Evolutionary conservation across 1,284 basidiomycete genomes (phyloP), one percentile per base, ranked within the genome.

Genomic region (Ganoderma multipileum): DNA sequence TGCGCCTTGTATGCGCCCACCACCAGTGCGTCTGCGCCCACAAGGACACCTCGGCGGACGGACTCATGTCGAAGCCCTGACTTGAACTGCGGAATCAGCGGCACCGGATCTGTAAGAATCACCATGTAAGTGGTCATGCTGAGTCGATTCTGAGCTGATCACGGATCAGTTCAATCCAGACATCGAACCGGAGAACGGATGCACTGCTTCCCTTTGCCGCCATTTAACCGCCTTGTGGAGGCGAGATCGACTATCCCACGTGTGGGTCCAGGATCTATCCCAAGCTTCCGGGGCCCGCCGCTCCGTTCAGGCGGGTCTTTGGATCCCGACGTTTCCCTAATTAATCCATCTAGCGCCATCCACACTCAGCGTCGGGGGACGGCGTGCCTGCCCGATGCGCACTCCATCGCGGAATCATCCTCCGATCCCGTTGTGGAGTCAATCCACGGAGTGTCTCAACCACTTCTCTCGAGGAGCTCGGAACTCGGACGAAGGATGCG

Each of bases 201-300:
- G 58, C 58, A 41, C 58, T 23, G 58, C 58, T 59, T 57, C 11
- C 33, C 20, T 57, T 59, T 41, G n/a, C 38, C 38, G 36, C 38
- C 58, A 38, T 59, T 36, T 41, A 26, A 9, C 23, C 38, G 36
- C 38, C 38, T 23, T 41, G 8, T 23, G 38, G 38, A 59, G 14
- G n/a, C n/a, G 7, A 36, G 55, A 59, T 59, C 38, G n/a, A n/a
- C 36, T 39, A 20, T 60, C 58, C 58, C 39, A 60, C 52, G 30
- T 33, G 30, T 42, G 58, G 39, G n/a, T 57, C 30, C 55, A 57
- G 28, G 6, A n/a, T 9, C 23, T 55, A 39, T 39, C 38, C 38
- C 38, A 39, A n/a, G 44, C 66, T 47, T 68, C 71, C 71, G 71
- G 61, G 57, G 62, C 33, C 68, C 68, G 67, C 71, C 71, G 44